Percentiles rank a stretch among this genome's conserved stretches.
Conservation (phyloP, 139 green algal genomes). For the Haematococcus lacustris region DNA sequence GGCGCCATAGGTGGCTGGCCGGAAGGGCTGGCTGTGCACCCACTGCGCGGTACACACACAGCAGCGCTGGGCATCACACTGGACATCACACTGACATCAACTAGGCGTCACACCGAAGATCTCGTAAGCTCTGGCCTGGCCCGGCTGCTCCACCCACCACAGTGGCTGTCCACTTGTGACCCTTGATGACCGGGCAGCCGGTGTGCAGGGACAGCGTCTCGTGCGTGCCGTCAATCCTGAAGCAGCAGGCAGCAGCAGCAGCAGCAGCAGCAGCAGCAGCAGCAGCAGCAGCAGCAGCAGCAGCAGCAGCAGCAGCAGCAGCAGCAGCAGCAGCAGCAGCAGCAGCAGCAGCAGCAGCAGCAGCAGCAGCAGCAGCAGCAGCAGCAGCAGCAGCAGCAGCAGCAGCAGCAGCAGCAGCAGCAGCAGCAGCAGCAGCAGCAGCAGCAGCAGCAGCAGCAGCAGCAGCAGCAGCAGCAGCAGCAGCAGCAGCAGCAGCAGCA, state of each 20-base stretch:
- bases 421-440: conserved; percentile 4
- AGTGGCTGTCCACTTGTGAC: conserved; percentile 73
- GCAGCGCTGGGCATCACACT: not conserved
- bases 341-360: too few relatives aligned
- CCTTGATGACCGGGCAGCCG: conserved; percentile 65
- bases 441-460: too few relatives aligned
- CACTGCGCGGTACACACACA: conserved; percentile 18
- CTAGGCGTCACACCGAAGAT: not conserved
- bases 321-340: not conserved
- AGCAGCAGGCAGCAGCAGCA: too few relatives aligned
- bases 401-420: too few relatives aligned
- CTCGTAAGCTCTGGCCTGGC: not conserved
- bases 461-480: too few relatives aligned
- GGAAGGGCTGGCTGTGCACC: conserved; percentile 43
- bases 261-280: too few relatives aligned
- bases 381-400: too few relatives aligned
- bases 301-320: too few relatives aligned
- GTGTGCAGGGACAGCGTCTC: conserved; percentile 41
- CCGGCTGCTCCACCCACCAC: conserved; percentile 15
- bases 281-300: too few relatives aligned
- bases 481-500: too few relatives aligned
- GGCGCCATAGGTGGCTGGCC: not conserved
- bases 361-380: too few relatives aligned
- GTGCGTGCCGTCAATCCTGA: conserved; percentile 21
- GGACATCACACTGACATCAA: not conserved